Conservation (phyloP, 495 filamentous ascomycete genomes). For the Trichoderma parareesei region DNA sequence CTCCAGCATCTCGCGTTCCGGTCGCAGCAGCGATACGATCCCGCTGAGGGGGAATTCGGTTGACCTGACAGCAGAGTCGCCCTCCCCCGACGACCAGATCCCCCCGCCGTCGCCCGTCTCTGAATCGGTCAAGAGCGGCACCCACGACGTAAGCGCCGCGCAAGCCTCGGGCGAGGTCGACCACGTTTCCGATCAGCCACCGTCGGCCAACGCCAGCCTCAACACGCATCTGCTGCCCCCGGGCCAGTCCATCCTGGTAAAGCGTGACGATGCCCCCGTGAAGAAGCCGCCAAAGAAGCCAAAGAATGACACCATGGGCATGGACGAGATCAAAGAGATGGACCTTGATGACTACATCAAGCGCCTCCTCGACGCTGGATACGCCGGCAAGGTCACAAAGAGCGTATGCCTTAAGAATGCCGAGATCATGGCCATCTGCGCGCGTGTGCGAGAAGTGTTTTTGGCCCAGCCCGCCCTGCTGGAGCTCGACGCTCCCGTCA, state of each 20-base stretch:
- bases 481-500: constrained; percentile 92
- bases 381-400: constrained; percentile 95
- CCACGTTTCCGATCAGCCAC: constrained; percentile 88
- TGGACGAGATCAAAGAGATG: constrained; percentile 75
- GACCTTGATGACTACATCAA: constrained; percentile 97
- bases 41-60: constrained; percentile 34
- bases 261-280: constrained; percentile 54
- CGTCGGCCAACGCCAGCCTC: constrained; percentile 48
- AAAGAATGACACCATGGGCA: constrained; percentile 39
- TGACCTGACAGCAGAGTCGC: constrained; percentile 24
- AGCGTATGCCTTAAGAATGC: constrained; percentile 95
- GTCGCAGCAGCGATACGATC: constrained; percentile 28
- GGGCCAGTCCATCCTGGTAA: constrained; percentile 74
- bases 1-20: constrained; percentile 35
- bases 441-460: constrained; percentile 77
- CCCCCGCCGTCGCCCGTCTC: constrained; percentile 89
- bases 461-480: constrained; percentile 85
- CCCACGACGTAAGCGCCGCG: constrained; percentile 68
- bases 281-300: constrained; percentile 37
- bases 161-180: constrained; percentile 87
- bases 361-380: constrained; percentile 86
- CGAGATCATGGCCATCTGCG: constrained; percentile 89
- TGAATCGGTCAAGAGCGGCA: constrained; percentile 52
- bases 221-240: constrained; percentile 44
- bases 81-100: constrained; percentile 47